Conservation (phyloP, 257 asterid genomes). For the Striga asiatica region DNA sequence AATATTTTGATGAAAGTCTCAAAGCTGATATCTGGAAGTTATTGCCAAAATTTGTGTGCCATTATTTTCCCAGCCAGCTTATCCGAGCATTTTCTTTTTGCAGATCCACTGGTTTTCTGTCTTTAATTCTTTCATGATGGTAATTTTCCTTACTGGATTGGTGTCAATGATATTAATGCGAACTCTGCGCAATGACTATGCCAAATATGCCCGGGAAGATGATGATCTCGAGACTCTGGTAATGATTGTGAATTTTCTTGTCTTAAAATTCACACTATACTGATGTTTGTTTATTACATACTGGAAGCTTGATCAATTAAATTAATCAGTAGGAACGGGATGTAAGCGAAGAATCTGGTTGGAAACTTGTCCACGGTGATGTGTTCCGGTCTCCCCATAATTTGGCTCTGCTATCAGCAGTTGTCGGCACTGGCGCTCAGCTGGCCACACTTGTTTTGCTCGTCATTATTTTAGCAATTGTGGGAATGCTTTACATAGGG, state of each 20-base stretch:
- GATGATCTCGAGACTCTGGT: constrained; percentile 97
- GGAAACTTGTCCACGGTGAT: constrained; percentile 96
- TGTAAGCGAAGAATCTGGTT: constrained; percentile 79
- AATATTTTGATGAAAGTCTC: background rate
- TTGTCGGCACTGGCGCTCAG: constrained; percentile 92
- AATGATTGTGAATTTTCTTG: constrained; percentile 12
- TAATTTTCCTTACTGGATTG: constrained; percentile 90
- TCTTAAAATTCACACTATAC: background rate
- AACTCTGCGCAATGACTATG: constrained; percentile 92
- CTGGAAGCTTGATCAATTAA: constrained; percentile 7
- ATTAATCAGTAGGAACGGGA: constrained; percentile 59
- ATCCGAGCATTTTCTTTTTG: constrained; percentile 19
- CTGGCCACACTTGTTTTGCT: constrained; percentile 62
- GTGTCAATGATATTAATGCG: constrained; percentile 98
- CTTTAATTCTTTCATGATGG: constrained; percentile 98
- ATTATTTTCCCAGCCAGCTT: constrained; percentile 13
- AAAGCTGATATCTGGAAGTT: background rate
- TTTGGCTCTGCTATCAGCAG: constrained; percentile 67
- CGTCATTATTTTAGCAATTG: constrained; percentile 57
- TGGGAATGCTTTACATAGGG: constrained; percentile 82
- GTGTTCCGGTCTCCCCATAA: constrained; percentile 68
- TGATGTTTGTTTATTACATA: background rate
- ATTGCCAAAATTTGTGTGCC: background rate
- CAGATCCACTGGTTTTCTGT: constrained; percentile 99
- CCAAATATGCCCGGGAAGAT: constrained; percentile 98